These are phyloP conservation scores for Scytalidium sp. DNA, from an alignment of 2,329 filamentous ascomycete genomes.

Conservation along the genomic window DNA sequence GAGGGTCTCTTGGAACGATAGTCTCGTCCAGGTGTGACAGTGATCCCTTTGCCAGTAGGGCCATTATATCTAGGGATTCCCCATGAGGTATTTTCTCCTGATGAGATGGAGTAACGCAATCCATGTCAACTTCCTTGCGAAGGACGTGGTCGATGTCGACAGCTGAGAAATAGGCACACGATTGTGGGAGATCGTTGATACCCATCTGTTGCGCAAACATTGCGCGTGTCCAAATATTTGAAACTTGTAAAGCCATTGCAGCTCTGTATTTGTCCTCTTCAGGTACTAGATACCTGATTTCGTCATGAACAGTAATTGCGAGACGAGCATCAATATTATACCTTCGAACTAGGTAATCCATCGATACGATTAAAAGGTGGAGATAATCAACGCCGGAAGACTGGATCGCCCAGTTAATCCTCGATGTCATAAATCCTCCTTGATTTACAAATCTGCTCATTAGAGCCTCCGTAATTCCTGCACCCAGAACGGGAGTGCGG, in stretches of 20 bases:
- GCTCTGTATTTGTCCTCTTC: constrained; percentile 82
- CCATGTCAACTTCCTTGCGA: constrained; percentile 98
- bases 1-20: constrained; percentile 53
- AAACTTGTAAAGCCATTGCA: constrained; percentile 88
- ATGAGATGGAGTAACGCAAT: constrained; percentile 90
- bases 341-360: constrained; percentile 87
- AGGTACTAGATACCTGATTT: constrained; percentile 90
- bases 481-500: constrained; percentile 86
- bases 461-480: constrained; percentile 92
- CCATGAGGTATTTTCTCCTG: constrained; percentile 74
- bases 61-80: constrained; percentile 78
- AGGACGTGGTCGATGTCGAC: constrained; percentile 93
- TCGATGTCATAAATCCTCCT: constrained; percentile 88
- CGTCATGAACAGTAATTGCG: constrained; percentile 93
- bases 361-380: constrained; percentile 85
- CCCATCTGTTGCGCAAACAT: constrained; percentile 98
- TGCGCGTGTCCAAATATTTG: constrained; percentile 93
- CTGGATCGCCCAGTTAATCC: constrained; percentile 99
- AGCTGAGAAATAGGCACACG: constrained; percentile 92
- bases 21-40: constrained; percentile 66
- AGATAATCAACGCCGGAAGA: constrained; percentile 97
- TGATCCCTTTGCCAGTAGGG: constrained; percentile 72
- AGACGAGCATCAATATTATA: constrained; percentile 85
- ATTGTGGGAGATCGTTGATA: constrained; percentile 90
- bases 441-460: constrained; percentile 85